These are phyloP conservation scores for Daldinia concentrica DNA, from an alignment of 495 filamentous ascomycete genomes.

Conservation along the genomic window DNA sequence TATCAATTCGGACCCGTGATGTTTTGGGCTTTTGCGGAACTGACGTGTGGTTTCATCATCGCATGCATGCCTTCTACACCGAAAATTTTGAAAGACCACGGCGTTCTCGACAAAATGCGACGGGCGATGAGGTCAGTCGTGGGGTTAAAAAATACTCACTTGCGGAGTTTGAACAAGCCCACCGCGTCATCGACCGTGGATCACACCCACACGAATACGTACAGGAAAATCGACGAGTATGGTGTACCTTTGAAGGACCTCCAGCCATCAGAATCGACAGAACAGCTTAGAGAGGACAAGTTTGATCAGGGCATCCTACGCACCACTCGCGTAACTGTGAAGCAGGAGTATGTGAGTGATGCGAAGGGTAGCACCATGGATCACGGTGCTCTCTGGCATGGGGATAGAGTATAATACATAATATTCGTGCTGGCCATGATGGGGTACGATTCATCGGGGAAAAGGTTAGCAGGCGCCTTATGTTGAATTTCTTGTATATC, in stretches of 20 bases:
- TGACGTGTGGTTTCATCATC: conserved; percentile 47
- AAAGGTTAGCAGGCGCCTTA: conserved; percentile 9
- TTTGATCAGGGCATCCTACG: conserved; percentile 31
- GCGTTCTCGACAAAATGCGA: conserved; percentile 29
- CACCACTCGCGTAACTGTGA: conserved; percentile 32
- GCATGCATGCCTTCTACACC: conserved; percentile 45
- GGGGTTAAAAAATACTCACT: conserved; percentile 27
- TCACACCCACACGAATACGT: conserved; percentile 22
- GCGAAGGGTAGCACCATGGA: conserved; percentile 5
- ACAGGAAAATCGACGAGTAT: conserved; percentile 35
- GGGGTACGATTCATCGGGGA: background rate
- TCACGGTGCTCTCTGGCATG: conserved; percentile 23
- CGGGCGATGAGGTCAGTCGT: conserved; percentile 23
- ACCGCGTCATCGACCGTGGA: conserved; percentile 6
- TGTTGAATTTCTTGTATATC: conserved; percentile 21
- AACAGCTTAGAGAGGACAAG: conserved; percentile 31
- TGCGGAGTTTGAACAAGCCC: conserved; percentile 19
- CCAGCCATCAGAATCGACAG: conserved; percentile 25
- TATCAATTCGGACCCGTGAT: conserved; percentile 39
- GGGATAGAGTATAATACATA: conserved; percentile 14
- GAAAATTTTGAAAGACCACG: conserved; percentile 43
- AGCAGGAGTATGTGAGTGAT: conserved; percentile 31
- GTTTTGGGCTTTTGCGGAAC: conserved; percentile 48
- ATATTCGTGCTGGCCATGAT: background rate
- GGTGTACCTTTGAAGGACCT: conserved; percentile 32